These are phyloP conservation scores for Persicaria tinctoria DNA, from an alignment of 148 eudicot species.

Conservation along the genomic window DNA sequence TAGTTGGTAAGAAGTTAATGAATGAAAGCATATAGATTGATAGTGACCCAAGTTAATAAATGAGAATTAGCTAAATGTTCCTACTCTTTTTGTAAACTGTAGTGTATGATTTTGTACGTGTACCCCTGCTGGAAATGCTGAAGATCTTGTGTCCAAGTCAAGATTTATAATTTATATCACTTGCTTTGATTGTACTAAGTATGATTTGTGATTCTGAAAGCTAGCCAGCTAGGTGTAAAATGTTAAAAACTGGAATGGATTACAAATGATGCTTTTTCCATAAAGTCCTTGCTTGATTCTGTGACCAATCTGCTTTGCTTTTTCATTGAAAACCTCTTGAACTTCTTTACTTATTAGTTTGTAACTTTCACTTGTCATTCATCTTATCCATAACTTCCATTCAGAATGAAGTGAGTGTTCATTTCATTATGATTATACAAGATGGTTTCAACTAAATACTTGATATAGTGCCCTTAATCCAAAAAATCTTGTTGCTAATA, in stretches of 20 bases:
- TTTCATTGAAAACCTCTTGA: background rate
- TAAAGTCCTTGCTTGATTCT: background rate
- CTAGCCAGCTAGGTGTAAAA: background rate
- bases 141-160: background rate
- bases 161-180: background rate
- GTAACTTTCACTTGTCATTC: background rate
- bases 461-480: background rate
- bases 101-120: background rate
- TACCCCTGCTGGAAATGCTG: background rate
- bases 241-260: background rate
- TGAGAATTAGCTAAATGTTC: background rate
- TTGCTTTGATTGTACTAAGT: background rate
- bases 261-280: background rate
- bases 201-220: background rate
- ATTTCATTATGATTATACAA: background rate
- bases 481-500: background rate
- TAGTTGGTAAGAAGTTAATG: background rate
- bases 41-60: background rate
- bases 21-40: background rate
- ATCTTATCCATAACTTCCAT: background rate
- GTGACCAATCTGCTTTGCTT: background rate
- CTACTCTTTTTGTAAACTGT: background rate
- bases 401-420: background rate
- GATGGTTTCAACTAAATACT: background rate
- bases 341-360: background rate